Percentiles rank a stretch among this genome's conserved stretches.
These are phyloP conservation scores for Monilinia laxa DNA, from an alignment of 2,329 filamentous ascomycete genomes.

Conservation along the genomic window DNA sequence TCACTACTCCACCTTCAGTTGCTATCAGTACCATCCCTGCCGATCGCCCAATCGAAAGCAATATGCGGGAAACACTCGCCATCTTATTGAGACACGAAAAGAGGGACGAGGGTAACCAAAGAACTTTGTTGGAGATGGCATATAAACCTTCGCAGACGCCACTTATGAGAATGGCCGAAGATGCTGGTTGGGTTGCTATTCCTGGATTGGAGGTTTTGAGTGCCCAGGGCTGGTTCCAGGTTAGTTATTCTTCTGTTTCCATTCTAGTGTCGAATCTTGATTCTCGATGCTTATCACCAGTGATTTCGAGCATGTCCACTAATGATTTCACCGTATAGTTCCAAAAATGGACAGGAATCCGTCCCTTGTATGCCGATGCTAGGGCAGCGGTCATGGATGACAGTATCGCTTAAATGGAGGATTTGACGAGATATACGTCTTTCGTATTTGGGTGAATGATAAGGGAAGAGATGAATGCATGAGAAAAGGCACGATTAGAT, in stretches of 20 bases:
- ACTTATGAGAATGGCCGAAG: constrained; percentile 78
- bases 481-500: background rate
- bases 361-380: constrained; percentile 68
- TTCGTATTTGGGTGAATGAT: background rate
- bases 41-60: constrained; percentile 74
- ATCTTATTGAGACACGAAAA: constrained; percentile 49
- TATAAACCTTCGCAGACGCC: constrained; percentile 86
- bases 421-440: background rate
- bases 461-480: background rate
- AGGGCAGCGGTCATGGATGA: constrained; percentile 55
- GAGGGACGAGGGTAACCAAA: constrained; percentile 40
- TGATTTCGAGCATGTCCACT: constrained; percentile 29
- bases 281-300: constrained; percentile 18
- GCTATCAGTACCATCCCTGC: constrained; percentile 90
- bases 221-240: constrained; percentile 86
- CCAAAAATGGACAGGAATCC: constrained; percentile 81
- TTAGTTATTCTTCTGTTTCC: constrained; percentile 45
- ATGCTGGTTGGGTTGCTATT: constrained; percentile 77
- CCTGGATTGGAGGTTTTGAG: constrained; percentile 86
- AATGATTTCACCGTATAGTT: constrained; percentile 51
- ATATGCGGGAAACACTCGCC: constrained; percentile 64
- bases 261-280: background rate
- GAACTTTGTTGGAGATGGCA: constrained; percentile 87
- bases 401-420: background rate
- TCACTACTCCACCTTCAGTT: constrained; percentile 61